These are phyloP conservation scores for Chaetomium olivaceum DNA, from an alignment of 2,329 filamentous ascomycete genomes.

Conservation along the genomic window DNA sequence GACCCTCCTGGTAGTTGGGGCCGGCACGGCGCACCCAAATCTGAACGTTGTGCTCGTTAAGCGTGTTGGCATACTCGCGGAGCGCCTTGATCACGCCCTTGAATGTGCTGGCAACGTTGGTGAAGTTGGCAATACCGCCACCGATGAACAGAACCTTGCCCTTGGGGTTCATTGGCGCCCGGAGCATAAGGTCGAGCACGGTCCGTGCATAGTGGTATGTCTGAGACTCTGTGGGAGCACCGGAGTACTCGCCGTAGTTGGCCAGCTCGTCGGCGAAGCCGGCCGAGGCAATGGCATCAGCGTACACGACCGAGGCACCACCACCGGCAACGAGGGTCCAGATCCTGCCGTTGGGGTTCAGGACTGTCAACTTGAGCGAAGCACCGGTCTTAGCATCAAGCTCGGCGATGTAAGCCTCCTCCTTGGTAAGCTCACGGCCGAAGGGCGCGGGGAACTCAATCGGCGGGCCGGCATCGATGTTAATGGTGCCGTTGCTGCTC, in stretches of 20 bases:
- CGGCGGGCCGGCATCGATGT: constrained; percentile 91
- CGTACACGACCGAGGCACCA: constrained; percentile 98
- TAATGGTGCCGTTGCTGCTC: constrained; percentile 72
- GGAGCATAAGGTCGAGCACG: constrained; percentile 95
- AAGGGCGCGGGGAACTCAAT: constrained; percentile 99
- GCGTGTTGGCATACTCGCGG: constrained; percentile 79
- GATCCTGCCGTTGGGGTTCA: constrained; percentile 87
- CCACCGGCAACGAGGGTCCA: constrained; percentile 99
- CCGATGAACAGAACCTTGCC: constrained; percentile 99
- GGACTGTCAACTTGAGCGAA: constrained; percentile 95
- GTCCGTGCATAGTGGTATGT: constrained; percentile 99
- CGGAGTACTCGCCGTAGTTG: constrained; percentile 99
- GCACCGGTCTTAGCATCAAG: constrained; percentile 99
- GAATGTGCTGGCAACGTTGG: constrained; percentile 98
- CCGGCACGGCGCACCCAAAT: constrained; percentile 92
- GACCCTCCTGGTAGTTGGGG: constrained; percentile 99
- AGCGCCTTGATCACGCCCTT: constrained; percentile 98
- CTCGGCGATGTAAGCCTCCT: constrained; percentile 98
- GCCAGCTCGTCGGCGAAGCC: constrained; percentile 95
- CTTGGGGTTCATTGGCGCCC: constrained; percentile 77
- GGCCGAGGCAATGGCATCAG: constrained; percentile 94
- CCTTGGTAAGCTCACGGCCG: constrained; percentile 96
- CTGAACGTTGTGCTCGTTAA: constrained; percentile 95
- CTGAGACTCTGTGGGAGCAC: constrained; percentile 96
- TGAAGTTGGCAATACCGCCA: constrained; percentile 99